Evolutionary conservation across 805 yeast species (phyloP), one percentile per base, ranked within the genome.

Genomic region (Sporopachydermia quercuum): DNA sequence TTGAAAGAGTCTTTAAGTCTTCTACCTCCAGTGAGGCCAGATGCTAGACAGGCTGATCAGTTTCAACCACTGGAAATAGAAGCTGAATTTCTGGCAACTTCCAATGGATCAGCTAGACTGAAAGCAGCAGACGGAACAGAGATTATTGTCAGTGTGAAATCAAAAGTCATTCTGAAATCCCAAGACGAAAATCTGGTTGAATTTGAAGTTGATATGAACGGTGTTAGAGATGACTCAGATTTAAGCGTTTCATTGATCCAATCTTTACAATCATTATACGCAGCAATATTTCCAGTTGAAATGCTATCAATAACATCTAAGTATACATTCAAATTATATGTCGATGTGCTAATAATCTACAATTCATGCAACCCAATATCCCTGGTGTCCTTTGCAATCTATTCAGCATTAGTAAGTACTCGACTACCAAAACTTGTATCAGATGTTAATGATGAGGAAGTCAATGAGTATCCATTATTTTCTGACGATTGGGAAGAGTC

Each of bases 51-150:
- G 4, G 65, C 65, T 11, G 63, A 68, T 43, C 96, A 86, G 56
- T 81, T 82, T 52, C 69, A 96, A 47, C 95, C 96, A 0, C 58
- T 91, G 37, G 93, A 85, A 52, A 82, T 94, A 3, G 75, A 74
- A 11, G 75, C 83, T 4, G 78, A 78, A 38, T 80, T 89, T 49
- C 65, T 91, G 43, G 91, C 94, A 1, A 73, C 78, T 39, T 81
- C 96, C 3, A 84, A 89, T 59, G 98, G 98, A 11, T 86, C 96
- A 2, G 80, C 96, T 0, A 70, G 94, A 60, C 73, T 89, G 15
- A 70, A 86, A 46, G 70, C 85, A 23, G 70, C 81, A 38, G 97
- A 89, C 57, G 97, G 98, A 16, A 74, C 85, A 45, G 97, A 91
- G 58, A 85, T 95, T 50, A 78, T 91, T 23, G 89, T 85, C 3